Evolutionary conservation across 331 rosid genomes (phyloP), one percentile per base, ranked within the genome.

Genomic region (Malus hybrid): DNA sequence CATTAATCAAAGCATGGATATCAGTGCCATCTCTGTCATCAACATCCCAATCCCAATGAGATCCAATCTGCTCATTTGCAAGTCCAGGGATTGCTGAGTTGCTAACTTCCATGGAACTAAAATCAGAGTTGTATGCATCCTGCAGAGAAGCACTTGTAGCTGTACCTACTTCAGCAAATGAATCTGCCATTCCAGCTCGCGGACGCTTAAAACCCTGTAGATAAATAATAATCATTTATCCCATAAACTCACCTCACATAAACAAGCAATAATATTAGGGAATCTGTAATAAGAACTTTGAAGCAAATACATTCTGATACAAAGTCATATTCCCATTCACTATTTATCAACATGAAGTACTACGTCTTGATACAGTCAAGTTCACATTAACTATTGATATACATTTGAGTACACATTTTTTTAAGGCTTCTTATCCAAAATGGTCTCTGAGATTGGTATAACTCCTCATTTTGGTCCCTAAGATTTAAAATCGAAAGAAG

Each of bases 1-100:
- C 97, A 13, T 91, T 83, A 56, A 90, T 83, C 80, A 94, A 96
- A 63, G 96, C 93, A 79, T 83, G 88, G 73, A 94, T 94, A 86
- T 92, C 97, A 77, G 90, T 86, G 71, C 81, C 97, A 76, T 88
- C 97, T 79, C 86, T 86, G 46, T 92, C 97, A 68, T 90, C 97
- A 19, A 84, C 95, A 77, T 89, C 97, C 97, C 97, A 94, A 82
- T 92, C 97, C 99, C 97, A 94, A 36, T 72, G 83, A 80, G 96
- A 90, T 79, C 86, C 96, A 76, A 82, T 83, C 73, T 87, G 88
- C 78, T 88, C 96, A 73, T 83, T 91, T 79, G 83, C 88, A 74
- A 85, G 86, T 79, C 87, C 88, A 73, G 93, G 84, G 73, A 87
- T 85, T 13, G 85, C 88, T 59, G 95, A 92, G 87, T 92, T 84